A percentile compares a stretch with the other conserved stretches of the same genome.
These are phyloP conservation scores for Thuidium tamariscinum DNA, from an alignment of 225 moss, liverwort and hornwort species.

Conservation along the genomic window DNA sequence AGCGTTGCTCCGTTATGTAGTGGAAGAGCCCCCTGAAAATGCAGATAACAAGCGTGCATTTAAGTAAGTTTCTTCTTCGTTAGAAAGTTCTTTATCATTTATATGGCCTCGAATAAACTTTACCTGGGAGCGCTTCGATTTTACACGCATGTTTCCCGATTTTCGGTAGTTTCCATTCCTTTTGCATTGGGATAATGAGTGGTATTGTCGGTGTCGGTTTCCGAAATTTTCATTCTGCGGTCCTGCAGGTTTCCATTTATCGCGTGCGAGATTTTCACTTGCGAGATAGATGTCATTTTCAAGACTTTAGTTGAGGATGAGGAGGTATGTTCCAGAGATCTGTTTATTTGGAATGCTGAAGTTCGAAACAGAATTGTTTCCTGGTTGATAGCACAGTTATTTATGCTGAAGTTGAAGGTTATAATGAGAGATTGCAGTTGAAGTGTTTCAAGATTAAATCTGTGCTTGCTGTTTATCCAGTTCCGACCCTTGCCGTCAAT, in stretches of 20 bases:
- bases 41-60: conserved; percentile 94
- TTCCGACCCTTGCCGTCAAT: neutral
- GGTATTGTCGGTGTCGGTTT: neutral
- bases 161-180: neutral
- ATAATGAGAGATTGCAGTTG: neutral
- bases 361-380: too few relatives aligned
- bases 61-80: conserved; percentile 50
- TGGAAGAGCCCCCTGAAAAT: conserved; percentile 95
- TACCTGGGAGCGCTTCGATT: neutral
- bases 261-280: conserved; percentile 94
- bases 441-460: neutral
- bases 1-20: conserved; percentile 81
- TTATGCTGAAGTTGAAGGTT: neutral
- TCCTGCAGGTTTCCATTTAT: conserved; percentile 90
- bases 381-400: neutral
- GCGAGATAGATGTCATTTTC: conserved; percentile 95
- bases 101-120: neutral
- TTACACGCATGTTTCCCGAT: neutral
- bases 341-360: neutral
- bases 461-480: neutral
- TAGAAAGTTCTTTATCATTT: neutral
- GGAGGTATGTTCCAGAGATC: conserved; percentile 40
- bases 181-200: neutral
- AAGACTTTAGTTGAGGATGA: conserved; percentile 98
- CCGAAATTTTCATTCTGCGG: neutral